A percentile compares a stretch with the other conserved stretches of the same genome.
Conservation (phyloP, 352 stramenopile genomes). For the Phytophthora sp. region DNA sequence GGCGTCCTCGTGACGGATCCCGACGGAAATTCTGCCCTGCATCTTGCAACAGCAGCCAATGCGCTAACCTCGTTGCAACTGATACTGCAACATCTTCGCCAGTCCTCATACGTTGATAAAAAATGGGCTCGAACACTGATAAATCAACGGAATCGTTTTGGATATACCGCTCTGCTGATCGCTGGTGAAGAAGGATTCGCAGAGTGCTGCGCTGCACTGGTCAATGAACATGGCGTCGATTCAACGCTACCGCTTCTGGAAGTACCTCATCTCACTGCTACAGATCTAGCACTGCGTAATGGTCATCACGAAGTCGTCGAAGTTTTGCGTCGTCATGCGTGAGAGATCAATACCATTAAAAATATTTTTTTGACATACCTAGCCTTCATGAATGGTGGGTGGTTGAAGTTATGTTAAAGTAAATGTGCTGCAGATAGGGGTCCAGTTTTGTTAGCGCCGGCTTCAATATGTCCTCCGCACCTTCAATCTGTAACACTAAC, state of each 20-base stretch:
- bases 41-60: conserved; percentile 29
- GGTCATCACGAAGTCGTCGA: conserved; percentile 26
- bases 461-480: conserved; percentile 19
- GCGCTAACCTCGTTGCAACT: conserved; percentile 23
- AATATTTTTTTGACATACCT: background rate
- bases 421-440: conserved; percentile 35
- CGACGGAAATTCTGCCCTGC: conserved; percentile 31
- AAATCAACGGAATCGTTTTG: conserved; percentile 33
- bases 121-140: conserved; percentile 15
- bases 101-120: conserved; percentile 16
- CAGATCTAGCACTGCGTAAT: conserved; percentile 25
- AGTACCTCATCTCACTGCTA: conserved; percentile 17
- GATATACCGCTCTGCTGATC: conserved; percentile 35
- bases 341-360: background rate
- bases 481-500: conserved; percentile 34
- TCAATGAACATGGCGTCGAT: conserved; percentile 11
- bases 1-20: conserved; percentile 22
- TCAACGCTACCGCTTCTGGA: conserved; percentile 16
- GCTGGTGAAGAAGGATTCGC: conserved; percentile 30
- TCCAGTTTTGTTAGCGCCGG: conserved; percentile 38
- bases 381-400: background rate
- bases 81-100: conserved; percentile 16
- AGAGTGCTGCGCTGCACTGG: conserved; percentile 21
- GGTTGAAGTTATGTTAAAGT: conserved; percentile 32
- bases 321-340: conserved; percentile 14